Evolutionary conservation across 2,329 filamentous ascomycete genomes (phyloP).

Genomic region (Drechslera avenae): DNA sequence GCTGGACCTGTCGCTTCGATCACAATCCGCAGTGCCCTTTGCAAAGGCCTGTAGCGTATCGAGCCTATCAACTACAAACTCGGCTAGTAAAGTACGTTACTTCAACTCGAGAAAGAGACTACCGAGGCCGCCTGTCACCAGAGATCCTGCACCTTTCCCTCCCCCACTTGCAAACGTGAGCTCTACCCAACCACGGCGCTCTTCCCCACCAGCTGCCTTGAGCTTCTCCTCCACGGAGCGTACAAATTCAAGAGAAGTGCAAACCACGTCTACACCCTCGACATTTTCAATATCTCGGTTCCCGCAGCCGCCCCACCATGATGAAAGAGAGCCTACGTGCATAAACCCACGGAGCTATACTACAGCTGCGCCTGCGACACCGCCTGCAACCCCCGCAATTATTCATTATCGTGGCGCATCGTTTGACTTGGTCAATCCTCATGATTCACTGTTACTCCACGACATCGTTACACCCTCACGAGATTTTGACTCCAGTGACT

Average conservation of each 20-base stretch:
- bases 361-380: slow-evolving; percentile 39
- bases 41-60: slow-evolving; percentile 23
- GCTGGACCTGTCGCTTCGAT: slow-evolving; percentile 28
- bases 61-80: slow-evolving; percentile 17
- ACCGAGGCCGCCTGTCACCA: slow-evolving; percentile 34
- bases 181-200: slow-evolving; percentile 21
- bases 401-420: slow-evolving; percentile 49
- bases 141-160: slow-evolving; percentile 12
- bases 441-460: slow-evolving; percentile 43
- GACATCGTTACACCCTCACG: slow-evolving; percentile 46
- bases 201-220: slow-evolving; percentile 24
- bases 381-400: slow-evolving; percentile 46
- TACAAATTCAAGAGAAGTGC: slow-evolving; percentile 22
- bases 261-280: slow-evolving; percentile 24
- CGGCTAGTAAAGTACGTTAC: slow-evolving; percentile 31
- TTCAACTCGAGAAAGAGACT: slow-evolving; percentile 46
- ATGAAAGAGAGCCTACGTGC: slow-evolving; percentile 26
- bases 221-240: slow-evolving; percentile 31
- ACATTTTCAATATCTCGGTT: slow-evolving; percentile 45
- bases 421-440: slow-evolving; percentile 49
- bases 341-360: slow-evolving; percentile 32
- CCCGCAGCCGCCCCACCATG: slow-evolving; percentile 38
- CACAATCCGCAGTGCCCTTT: slow-evolving; percentile 38
- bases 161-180: slow-evolving; percentile 25
- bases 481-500: slow-evolving; percentile 44